Evolutionary conservation across 176 grass and related monocot genomes (phyloP).

Genomic region (Rhipidocladum racemiflorum): DNA sequence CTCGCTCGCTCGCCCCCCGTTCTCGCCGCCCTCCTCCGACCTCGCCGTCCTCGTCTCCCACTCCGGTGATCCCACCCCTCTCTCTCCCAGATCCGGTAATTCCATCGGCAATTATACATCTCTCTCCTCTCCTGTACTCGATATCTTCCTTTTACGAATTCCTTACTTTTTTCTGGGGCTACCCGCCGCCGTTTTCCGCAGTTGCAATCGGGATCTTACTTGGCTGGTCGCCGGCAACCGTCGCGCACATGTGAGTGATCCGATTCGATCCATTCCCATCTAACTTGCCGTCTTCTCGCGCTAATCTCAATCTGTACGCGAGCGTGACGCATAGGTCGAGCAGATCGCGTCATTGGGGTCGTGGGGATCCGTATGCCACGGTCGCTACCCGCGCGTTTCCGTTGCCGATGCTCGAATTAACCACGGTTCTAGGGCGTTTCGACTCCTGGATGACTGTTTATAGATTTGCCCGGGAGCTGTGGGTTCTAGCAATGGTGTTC

Average conservation of each 20-base stretch:
- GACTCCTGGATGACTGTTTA: not conserved
- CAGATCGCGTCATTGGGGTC: not conserved
- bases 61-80: not conserved
- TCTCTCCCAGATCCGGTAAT: not conserved
- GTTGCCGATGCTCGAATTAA: not conserved
- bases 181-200: not conserved
- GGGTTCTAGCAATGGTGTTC: not conserved
- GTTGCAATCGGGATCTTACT: not conserved
- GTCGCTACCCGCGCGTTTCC: not conserved
- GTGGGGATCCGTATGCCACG: not conserved
- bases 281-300: not conserved
- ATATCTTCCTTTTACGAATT: not conserved
- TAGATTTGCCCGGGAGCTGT: not conserved
- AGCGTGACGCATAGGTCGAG: not conserved
- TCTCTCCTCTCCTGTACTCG: not conserved
- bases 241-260: conserved; percentile 34
- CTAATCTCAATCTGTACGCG: not conserved
- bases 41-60: conserved; percentile 9
- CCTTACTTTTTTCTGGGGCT: not conserved
- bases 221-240: conserved; percentile 5
- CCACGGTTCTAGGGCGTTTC: not conserved
- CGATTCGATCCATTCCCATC: not conserved
- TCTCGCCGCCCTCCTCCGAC: conserved; percentile 15
- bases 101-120: not conserved
- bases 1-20: not conserved